A percentile compares a stretch with the other conserved stretches of the same genome.
Evolutionary conservation across 306 rosid species (phyloP).

Genomic region (Oxytropis ochrocephala): DNA sequence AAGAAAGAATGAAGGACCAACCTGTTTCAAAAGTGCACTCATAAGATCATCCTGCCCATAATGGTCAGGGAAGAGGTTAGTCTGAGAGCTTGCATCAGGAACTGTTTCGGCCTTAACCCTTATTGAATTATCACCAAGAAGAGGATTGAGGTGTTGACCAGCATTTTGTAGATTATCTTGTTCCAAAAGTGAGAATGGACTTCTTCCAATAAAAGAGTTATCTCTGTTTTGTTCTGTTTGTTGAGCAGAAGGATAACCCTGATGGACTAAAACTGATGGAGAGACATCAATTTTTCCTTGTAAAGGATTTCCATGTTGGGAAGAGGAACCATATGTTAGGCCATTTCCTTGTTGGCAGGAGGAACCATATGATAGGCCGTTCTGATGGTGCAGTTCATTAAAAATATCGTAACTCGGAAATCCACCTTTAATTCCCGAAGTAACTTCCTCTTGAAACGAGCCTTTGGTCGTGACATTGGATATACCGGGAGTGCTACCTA

Average conservation of each 20-base stretch:
- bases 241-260: conserved; percentile 59
- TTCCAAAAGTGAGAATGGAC: conserved; percentile 42
- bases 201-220: conserved; percentile 34
- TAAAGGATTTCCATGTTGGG: conserved; percentile 53
- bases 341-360: conserved; percentile 49
- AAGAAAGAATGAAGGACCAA: conserved; percentile 22
- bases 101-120: conserved; percentile 65
- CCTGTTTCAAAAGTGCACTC: conserved; percentile 95
- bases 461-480: conserved; percentile 56
- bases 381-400: conserved; percentile 64
- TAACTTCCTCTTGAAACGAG: conserved; percentile 53
- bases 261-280: conserved; percentile 62
- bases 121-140: conserved; percentile 38
- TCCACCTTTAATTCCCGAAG: conserved; percentile 53
- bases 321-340: conserved; percentile 39
- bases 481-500: conserved; percentile 60
- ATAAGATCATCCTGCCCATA: conserved; percentile 89
- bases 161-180: conserved; percentile 46
- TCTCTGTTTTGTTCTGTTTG: conserved; percentile 42
- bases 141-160: conserved; percentile 41
- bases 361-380: conserved; percentile 47
- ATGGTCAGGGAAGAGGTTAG: conserved; percentile 54
- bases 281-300: conserved; percentile 58
- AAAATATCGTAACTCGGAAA: conserved; percentile 74
- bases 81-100: conserved; percentile 48